phyloP scores from a whole-genome alignment of 768 basidiomycete genomes.

The Peribolospora kevripleyi region DNA sequence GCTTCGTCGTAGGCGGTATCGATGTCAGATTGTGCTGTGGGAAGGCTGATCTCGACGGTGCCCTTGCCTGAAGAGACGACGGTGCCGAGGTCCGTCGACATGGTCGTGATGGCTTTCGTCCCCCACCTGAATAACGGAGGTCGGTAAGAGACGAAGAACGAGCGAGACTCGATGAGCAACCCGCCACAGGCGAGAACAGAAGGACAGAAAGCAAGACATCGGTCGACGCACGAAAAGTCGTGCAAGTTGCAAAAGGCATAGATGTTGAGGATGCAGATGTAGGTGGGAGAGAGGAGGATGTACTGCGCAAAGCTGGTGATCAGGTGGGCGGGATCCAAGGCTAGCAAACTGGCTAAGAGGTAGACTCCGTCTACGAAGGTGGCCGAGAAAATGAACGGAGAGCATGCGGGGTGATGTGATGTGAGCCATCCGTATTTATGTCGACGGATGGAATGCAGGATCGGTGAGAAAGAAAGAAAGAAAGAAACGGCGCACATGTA shows the following conservation, averaged over 20 bases:
- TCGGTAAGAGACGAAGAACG: constrained; percentile 2
- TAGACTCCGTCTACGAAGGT: constrained; percentile 26
- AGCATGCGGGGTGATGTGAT: too few relatives aligned
- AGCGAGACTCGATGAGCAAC: not conserved
- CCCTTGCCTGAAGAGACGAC: constrained; percentile 8
- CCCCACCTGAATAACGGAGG: constrained; percentile 13
- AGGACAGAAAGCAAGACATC: not conserved
- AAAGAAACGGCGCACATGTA: constrained; percentile 5
- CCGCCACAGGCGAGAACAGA: too few relatives aligned
- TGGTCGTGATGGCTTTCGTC: constrained; percentile 11
- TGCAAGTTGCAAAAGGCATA: constrained; percentile 70
- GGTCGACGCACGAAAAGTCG: constrained; percentile 22
- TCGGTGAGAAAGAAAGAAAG: too few relatives aligned
- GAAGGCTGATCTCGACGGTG: constrained; percentile 12
- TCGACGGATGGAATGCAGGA: not conserved
- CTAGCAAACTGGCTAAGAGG: constrained; percentile 47
- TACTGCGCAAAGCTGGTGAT: constrained; percentile 76
- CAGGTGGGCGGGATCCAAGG: constrained; percentile 74
- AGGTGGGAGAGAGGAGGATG: constrained; percentile 26
- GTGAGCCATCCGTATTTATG: not conserved
- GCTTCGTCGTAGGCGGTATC: constrained; percentile 57
- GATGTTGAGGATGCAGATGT: constrained; percentile 24
- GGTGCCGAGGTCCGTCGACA: constrained; percentile 13
- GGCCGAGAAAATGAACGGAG: too few relatives aligned
- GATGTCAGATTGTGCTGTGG: constrained; percentile 13